Evolutionary conservation across 306 rosid genomes (phyloP).

Genomic region (Astragalus glycyphyllos): DNA sequence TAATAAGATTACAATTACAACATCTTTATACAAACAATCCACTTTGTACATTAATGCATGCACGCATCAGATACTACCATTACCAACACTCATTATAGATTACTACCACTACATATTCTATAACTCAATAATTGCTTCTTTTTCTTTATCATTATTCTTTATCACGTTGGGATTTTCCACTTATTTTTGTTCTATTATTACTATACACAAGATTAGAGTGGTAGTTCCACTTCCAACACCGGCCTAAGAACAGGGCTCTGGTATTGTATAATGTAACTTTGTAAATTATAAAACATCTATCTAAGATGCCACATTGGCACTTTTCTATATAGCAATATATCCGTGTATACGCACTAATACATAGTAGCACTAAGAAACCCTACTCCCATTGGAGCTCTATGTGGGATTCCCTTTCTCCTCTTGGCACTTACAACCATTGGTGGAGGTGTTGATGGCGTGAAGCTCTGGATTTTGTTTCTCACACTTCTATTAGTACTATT

Average conservation of each 20-base stretch:
- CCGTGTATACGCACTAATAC: too few relatives aligned
- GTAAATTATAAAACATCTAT: background rate
- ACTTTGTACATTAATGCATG: conserved; percentile 19
- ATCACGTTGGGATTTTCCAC: background rate
- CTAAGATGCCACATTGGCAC: too few relatives aligned
- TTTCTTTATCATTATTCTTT: background rate
- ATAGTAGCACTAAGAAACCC: conserved; percentile 12
- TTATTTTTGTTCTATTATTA: conserved; percentile 48
- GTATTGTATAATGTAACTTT: conserved; percentile 1
- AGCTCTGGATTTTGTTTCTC: conserved; percentile 50
- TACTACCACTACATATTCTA: conserved; percentile 32
- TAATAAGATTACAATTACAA: background rate
- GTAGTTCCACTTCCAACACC: too few relatives aligned
- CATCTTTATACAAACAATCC: conserved; percentile 42
- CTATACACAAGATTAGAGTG: conserved; percentile 42
- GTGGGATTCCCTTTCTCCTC: conserved; percentile 71
- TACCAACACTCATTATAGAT: background rate
- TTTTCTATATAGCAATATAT: too few relatives aligned
- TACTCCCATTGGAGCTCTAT: conserved; percentile 66
- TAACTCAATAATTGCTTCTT: background rate
- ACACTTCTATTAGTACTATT: conserved; percentile 28
- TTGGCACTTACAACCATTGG: conserved; percentile 52
- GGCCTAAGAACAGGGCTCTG: too few relatives aligned
- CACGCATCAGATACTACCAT: too few relatives aligned
- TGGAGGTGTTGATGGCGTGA: conserved; percentile 68